Base-by-base conservation (phyloP, 2,329 filamentous ascomycete species). In the Talaromyces pinophilus region DNA sequence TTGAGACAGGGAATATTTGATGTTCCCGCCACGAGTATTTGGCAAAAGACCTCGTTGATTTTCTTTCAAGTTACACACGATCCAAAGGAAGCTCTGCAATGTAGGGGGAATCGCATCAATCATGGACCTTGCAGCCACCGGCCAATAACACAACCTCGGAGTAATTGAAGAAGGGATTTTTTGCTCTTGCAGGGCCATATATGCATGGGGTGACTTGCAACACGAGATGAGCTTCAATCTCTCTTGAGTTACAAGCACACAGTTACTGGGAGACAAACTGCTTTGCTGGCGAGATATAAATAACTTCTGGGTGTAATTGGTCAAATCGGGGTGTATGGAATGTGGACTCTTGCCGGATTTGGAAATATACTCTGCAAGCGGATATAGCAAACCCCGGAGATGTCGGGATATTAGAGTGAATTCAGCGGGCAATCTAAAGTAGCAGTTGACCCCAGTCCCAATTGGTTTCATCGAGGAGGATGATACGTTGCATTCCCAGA, bases 361-460 rank as follows among this genome's bases (percentile, higher is more conserved):
- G 59, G 63, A 33, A 52, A 54, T 40, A 28, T 19, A 33, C 46
- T 50, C 64, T 59, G 64, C 60, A 68, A 57, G 28, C 67, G 67
- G 64, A 38, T 64, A 28, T 19, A 46, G 19, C 38, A 52, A 40
- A 59, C 35, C 19, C 46, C 17, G 60, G 35, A 60, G 54, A 42
- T 55, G 50, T 52, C 65, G 35, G 38, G 17, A 63, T 25, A 59
- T 42, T 35, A 44, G 15, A 60, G 19, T 17, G 22, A 5, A 13
- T 48, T 42, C 35, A 52, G 25, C 40, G 61, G 40, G 17, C 13
- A 48, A 38, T 48, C 38, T 46, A 22, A 38, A 57, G 35, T 30
- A 15, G 8, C 15, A 38, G n/a, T 10, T 3, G 28, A 35, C 11
- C 59, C 30, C 30, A 33, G 30, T 33, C 28, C 55, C 22, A 28